Evolutionary conservation across 2,329 filamentous ascomycete genomes (phyloP).

Genomic region (Botrytis sinoallii): DNA sequence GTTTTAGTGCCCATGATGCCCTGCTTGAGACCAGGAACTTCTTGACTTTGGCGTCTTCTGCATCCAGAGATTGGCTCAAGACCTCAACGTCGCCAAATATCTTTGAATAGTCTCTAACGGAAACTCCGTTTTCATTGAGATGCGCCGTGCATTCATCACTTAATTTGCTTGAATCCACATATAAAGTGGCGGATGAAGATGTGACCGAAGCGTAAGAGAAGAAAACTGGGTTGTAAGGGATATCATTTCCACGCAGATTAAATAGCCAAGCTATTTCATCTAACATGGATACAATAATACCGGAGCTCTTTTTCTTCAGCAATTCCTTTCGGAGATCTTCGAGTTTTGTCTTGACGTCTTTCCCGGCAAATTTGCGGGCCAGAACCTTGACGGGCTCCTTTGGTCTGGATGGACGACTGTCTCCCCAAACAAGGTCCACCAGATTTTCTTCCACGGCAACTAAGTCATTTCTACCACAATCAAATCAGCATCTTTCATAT

Average conservation of each 20-base stretch:
- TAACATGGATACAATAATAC: conserved; percentile 89
- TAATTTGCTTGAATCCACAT: conserved; percentile 78
- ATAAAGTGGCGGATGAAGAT: conserved; percentile 70
- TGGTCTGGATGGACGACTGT: conserved; percentile 69
- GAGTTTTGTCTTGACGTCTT: conserved; percentile 78
- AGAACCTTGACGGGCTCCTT: conserved; percentile 73
- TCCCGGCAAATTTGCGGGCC: conserved; percentile 72
- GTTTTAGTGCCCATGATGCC: conserved; percentile 88
- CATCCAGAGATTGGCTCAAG: conserved; percentile 50
- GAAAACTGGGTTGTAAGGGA: conserved; percentile 97
- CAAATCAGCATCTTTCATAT: conserved; percentile 2
- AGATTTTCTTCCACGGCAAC: conserved; percentile 77
- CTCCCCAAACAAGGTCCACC: conserved; percentile 86
- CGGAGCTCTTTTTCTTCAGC: conserved; percentile 81
- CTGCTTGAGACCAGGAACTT: conserved; percentile 87
- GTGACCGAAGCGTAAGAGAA: conserved; percentile 95
- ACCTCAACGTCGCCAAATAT: conserved; percentile 76
- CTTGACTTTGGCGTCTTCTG: conserved; percentile 37
- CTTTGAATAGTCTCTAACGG: conserved; percentile 74
- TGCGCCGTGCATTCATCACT: conserved; percentile 65
- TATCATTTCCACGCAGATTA: conserved; percentile 91
- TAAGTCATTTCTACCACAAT: conserved; percentile 48
- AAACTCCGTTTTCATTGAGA: conserved; percentile 65
- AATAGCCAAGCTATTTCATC: conserved; percentile 99
- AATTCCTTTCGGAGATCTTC: conserved; percentile 85